These are phyloP conservation scores for Arachnomyces sp. DNA, from an alignment of 2,329 filamentous ascomycete species.

Conservation along the genomic window DNA sequence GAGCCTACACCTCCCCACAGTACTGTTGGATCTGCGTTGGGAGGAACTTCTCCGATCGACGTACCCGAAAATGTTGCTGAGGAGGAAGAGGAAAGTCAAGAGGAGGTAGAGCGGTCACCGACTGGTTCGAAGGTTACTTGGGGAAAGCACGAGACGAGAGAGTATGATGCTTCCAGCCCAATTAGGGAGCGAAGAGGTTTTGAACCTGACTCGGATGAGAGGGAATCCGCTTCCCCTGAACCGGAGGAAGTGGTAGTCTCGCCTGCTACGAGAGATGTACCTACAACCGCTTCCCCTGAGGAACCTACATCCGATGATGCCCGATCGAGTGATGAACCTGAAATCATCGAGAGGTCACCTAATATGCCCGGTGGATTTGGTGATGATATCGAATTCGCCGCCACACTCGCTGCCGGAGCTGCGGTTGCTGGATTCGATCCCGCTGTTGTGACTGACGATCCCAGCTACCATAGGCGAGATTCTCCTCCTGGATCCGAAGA, in stretches of 20 bases:
- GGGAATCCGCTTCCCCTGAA: conserved; percentile 1
- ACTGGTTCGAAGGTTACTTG: conserved; percentile 53
- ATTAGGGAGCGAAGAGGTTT: conserved; percentile 30
- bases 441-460: conserved; percentile 61
- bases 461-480: conserved; percentile 51
- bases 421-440: conserved; percentile 64
- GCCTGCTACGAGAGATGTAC: too few relatives aligned
- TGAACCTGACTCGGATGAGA: conserved; percentile 10
- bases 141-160: conserved; percentile 59
- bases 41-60: conserved; percentile 21
- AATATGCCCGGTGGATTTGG: conserved; percentile 60
- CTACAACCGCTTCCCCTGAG: too few relatives aligned
- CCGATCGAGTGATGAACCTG: too few relatives aligned
- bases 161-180: conserved; percentile 56
- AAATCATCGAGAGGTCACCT: background rate
- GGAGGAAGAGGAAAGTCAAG: conserved; percentile 22
- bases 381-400: conserved; percentile 62
- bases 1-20: conserved; percentile 52
- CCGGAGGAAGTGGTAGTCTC: background rate
- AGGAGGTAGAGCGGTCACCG: conserved; percentile 35
- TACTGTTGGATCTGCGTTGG: conserved; percentile 30
- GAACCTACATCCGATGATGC: too few relatives aligned
- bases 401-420: conserved; percentile 60
- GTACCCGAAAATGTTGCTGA: conserved; percentile 35
- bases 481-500: conserved; percentile 11